Evolutionary conservation across 306 rosid species (phyloP), one percentile per base, ranked within the genome.

Genomic region (Sicyos baderoa): DNA sequence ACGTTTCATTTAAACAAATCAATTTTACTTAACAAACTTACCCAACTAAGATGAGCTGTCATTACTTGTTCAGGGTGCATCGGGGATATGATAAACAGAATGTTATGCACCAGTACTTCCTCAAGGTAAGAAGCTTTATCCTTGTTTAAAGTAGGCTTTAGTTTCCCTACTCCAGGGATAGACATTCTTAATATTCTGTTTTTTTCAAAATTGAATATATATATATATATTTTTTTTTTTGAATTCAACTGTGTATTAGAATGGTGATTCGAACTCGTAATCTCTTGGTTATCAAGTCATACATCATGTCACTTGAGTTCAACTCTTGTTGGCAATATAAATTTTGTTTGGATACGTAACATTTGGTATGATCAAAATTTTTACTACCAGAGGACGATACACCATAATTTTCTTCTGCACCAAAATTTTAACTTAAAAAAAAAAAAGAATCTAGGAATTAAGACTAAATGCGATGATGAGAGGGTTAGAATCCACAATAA

Each of bases 81-180:
- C 87, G 97, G 97, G 77, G 73, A 52, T 93, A 84, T 76, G 86
- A 86, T 78, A 22, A 81, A 25, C 71, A 65, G 56, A 82, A 80
- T 76, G 96, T 96, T 56, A 63, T 78, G 74, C 83, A 91, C 86
- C 96, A 89, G 79, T 91, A 91, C 82, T 91, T 91, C 75, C 66
- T 89, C 77, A 91, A 91, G 97, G 97, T 91, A 78, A 72, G 91
- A 80, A 58, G 48, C 72, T 13, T 25, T 14, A 14, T 22, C 71
- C 19, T 65, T 14, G 29, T 65, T 65, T 66, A 14, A 15, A 23
- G 7, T 22, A 27, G 15, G 42, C 15, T 47, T 47, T 66, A 37
- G 54, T 21, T 45, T 47, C 71, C 14, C 8, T 65, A 19, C 56
- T 66, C 35, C 56, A 66, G 42, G 71, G 71, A 22, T 48, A 13